Conservation (phyloP, 768 basidiomycete genomes). For the Leccinum longicurvipes region DNA sequence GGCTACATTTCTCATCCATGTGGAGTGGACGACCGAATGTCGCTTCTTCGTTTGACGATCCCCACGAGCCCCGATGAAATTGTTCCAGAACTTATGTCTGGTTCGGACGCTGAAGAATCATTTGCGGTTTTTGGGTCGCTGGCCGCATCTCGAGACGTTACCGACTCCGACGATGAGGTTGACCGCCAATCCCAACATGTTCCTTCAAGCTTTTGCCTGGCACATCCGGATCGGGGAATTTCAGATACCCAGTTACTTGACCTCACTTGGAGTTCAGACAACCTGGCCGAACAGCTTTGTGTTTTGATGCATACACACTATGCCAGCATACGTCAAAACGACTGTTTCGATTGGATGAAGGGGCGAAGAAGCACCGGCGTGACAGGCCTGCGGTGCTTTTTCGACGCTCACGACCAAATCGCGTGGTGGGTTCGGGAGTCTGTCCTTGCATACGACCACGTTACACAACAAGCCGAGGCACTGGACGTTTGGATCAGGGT, state of each 20-base stretch:
- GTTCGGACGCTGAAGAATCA: conserved; percentile 26
- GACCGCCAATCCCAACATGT: conserved; percentile 1
- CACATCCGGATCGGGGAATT: neutral
- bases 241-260: neutral
- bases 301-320: conserved; percentile 71
- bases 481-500: conserved; percentile 77
- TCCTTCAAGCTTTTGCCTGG: neutral
- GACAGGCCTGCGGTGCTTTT: conserved; percentile 51
- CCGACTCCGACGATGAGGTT: conserved; percentile 1
- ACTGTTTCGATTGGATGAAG: conserved; percentile 67
- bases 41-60: conserved; percentile 34
- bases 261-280: conserved; percentile 58
- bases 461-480: conserved; percentile 53
- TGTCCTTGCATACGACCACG: conserved; percentile 48
- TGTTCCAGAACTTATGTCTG: conserved; percentile 26
- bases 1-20: conserved; percentile 35
- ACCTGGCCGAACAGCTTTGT: conserved; percentile 80
- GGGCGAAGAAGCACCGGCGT: conserved; percentile 34
- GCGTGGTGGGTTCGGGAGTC: conserved; percentile 66
- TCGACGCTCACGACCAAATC: conserved; percentile 58
- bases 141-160: neutral
- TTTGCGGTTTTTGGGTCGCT: conserved; percentile 8
- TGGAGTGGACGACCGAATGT: conserved; percentile 39
- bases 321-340: conserved; percentile 62
- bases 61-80: conserved; percentile 32